A percentile compares a stretch with the other conserved stretches of the same genome.
phyloP scores from a whole-genome alignment of 305 asterid species.

The Rubia tinctorum region DNA sequence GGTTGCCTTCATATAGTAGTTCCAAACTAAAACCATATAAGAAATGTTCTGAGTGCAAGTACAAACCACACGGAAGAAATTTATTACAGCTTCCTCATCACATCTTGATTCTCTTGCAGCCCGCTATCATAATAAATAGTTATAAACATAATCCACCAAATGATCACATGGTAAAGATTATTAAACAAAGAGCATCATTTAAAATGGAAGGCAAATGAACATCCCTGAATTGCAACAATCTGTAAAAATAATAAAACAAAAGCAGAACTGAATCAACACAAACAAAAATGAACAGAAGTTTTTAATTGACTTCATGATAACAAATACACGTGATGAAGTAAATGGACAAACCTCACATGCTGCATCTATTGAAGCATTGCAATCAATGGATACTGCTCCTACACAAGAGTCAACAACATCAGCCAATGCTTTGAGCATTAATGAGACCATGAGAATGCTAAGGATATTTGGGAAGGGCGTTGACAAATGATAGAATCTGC shows the following conservation, averaged over 20 bases:
- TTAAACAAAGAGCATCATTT: background rate
- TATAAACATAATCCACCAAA: background rate
- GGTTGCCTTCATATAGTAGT: conserved; percentile 25
- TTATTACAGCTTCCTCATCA: conserved; percentile 88
- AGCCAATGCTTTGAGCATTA: conserved; percentile 78
- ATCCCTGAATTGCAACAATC: too few species aligned
- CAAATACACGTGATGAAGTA: background rate
- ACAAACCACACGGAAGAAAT: conserved; percentile 79
- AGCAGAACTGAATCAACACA: too few species aligned
- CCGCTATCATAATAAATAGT: conserved; percentile 22
- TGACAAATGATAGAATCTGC: conserved; percentile 67
- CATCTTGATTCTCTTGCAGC: conserved; percentile 87
- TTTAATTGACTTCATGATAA: background rate
- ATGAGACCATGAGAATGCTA: conserved; percentile 78
- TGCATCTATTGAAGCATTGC: conserved; percentile 59
- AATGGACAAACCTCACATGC: conserved; percentile 68
- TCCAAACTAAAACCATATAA: conserved; percentile 1
- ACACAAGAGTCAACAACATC: conserved; percentile 83
- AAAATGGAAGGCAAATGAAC: conserved; percentile 5
- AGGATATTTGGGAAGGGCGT: conserved; percentile 63
- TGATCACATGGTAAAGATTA: background rate
- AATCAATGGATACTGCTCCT: conserved; percentile 82
- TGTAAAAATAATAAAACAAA: too few species aligned
- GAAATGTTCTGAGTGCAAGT: conserved; percentile 12
- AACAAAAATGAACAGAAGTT: too few species aligned